A percentile compares a stretch with the other conserved stretches of the same genome.
Evolutionary conservation across 2,329 filamentous ascomycete genomes (phyloP).

Genomic region (Colletotrichum sp.): DNA sequence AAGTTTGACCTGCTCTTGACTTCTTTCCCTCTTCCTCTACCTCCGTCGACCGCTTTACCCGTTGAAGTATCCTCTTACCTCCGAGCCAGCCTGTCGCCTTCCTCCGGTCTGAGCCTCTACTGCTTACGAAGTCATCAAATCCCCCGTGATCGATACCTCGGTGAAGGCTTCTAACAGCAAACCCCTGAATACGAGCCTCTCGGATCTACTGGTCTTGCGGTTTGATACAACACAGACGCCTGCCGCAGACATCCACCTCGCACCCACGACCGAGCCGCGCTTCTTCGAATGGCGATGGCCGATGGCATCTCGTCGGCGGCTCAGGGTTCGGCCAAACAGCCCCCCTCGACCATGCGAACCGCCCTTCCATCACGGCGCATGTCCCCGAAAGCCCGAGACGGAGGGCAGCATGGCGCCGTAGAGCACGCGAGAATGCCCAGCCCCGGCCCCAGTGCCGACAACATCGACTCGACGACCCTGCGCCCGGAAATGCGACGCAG

Average conservation of each 20-base stretch:
- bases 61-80: neutral
- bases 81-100: neutral
- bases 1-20: conserved; percentile 5
- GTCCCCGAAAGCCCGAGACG: conserved; percentile 17
- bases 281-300: conserved; percentile 23
- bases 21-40: neutral
- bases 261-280: neutral
- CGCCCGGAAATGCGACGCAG: conserved; percentile 12
- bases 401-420: neutral
- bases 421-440: conserved; percentile 6
- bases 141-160: neutral
- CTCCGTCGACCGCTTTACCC: neutral
- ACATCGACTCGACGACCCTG: neutral
- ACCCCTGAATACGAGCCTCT: neutral
- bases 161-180: neutral
- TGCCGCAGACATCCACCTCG: neutral
- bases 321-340: conserved; percentile 13
- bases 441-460: neutral
- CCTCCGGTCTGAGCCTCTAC: neutral
- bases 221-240: neutral
- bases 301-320: conserved; percentile 19
- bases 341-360: conserved; percentile 16
- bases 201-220: neutral
- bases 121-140: neutral
- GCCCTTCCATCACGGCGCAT: conserved; percentile 23